phyloP scores from a whole-genome alignment of 345 rosid species.

The Eucalyptus fibrosa region DNA sequence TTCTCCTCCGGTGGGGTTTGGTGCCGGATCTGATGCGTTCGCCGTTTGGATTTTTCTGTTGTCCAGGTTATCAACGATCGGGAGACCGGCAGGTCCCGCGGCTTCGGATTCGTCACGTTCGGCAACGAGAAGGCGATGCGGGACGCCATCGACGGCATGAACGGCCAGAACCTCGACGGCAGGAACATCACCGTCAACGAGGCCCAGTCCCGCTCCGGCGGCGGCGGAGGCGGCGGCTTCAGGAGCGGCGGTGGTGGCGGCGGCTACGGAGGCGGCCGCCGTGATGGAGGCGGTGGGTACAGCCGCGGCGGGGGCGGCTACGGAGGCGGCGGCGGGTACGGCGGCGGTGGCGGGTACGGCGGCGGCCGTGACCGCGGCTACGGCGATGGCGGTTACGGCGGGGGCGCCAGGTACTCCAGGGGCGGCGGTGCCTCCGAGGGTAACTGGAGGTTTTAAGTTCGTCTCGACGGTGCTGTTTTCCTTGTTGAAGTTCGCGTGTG shows the following conservation, averaged over 20 bases:
- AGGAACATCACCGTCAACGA: conserved; percentile 74
- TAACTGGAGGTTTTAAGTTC: conserved; percentile 25
- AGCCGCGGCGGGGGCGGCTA: conserved; percentile 13
- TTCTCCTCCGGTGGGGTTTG: neutral
- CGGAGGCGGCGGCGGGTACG: neutral
- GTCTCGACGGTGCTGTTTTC: neutral
- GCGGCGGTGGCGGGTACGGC: conserved; percentile 20
- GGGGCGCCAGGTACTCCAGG: conserved; percentile 40
- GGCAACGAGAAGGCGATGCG: conserved; percentile 62
- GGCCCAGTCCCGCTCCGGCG: conserved; percentile 65
- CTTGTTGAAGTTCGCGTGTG: neutral
- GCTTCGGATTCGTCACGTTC: conserved; percentile 82
- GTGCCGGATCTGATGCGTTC: neutral
- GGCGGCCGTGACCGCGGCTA: conserved; percentile 22
- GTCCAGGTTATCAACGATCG: conserved; percentile 72
- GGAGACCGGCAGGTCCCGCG: conserved; percentile 77
- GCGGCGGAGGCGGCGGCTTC: conserved; percentile 29
- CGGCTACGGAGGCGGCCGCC: conserved; percentile 17
- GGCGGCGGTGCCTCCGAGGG: conserved; percentile 40
- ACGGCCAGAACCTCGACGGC: conserved; percentile 76
- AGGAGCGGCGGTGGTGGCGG: conserved; percentile 23
- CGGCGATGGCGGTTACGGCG: conserved; percentile 6
- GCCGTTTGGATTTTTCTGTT: neutral
- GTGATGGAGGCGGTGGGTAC: conserved; percentile 28
- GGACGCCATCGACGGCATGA: conserved; percentile 88